Conservation (phyloP, 2,329 filamentous ascomycete genomes). For the Bimuria novae-zelandiae region DNA sequence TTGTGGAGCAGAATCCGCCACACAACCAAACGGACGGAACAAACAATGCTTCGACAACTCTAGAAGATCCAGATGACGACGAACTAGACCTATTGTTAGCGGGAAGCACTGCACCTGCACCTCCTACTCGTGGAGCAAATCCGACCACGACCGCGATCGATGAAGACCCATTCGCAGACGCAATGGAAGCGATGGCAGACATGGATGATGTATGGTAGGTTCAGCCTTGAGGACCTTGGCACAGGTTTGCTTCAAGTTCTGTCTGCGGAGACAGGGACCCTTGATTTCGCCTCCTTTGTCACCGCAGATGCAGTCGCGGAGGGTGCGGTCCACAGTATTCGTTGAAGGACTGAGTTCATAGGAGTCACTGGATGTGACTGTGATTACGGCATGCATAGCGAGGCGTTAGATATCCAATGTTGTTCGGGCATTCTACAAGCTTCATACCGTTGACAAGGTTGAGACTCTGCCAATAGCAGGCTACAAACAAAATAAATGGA, state of each 20-base stretch:
- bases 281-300: no score
- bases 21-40: constrained; percentile 15
- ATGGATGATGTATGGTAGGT: constrained; percentile 45
- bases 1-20: constrained; percentile 14
- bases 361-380: background rate
- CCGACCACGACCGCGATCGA: constrained; percentile 15
- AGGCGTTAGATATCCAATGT: constrained; percentile 22
- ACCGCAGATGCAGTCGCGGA: no score
- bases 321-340: no score
- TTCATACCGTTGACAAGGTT: no score
- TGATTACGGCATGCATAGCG: constrained; percentile 27
- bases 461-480: no score
- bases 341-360: no score
- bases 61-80: constrained; percentile 54
- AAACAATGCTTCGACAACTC: constrained; percentile 39
- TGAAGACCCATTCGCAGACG: constrained; percentile 45
- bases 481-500: no score
- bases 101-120: constrained; percentile 44
- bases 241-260: no score
- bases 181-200: constrained; percentile 47
- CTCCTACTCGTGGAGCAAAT: background rate
- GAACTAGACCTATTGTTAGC: constrained; percentile 61
- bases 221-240: background rate
- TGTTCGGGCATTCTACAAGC: background rate
- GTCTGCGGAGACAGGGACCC: no score